Base-by-base conservation (phyloP, 2,329 filamentous ascomycete genomes). In the Orbilia ellipsospora region DNA sequence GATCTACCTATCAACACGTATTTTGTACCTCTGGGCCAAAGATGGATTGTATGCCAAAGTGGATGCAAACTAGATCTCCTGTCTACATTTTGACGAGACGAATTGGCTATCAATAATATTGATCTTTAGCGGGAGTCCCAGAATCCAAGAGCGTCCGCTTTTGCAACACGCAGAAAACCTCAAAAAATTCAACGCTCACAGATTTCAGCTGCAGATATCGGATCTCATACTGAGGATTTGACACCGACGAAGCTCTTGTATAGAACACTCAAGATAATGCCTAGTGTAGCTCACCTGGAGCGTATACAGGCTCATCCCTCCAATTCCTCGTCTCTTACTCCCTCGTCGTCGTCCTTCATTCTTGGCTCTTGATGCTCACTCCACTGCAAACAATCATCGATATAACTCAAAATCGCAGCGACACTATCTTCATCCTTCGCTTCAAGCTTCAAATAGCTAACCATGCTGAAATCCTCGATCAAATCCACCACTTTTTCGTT, bases 381-480 rank as follows among this genome's bases (percentile, higher is more conserved):
- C 82, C 88, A 97, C 82, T 97, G 94, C 78, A 96, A 95, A 28
- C 92, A 92, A 83, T 97, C 93, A 82, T 97, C 94, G 79, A 97
- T 95, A 83, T 96, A 93, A 85, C 93, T 96, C 79, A 97, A 83
- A 26, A 97, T 90, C 1, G 87, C 89, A 0, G 87, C 90, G 2
- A 98, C 90, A 80, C 94, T 98, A 80, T 98, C 93, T 83, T 98
- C 94, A 80, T 96, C 90, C 78, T 95, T 91, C 28, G 90, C 91
- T 81, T 98, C 92, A 52, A 98, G 85, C 84, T 94, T 92, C 69
- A 97, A 85, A 81, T 97, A 99, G 56, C 92, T 96, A 12, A 99
- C 92, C 92, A 99, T 96, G 84, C 93, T 96, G 84, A 97, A 99
- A 82, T 93, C 95, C 82, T 98, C 95, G 78, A 99, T 97, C 78